Evolutionary conservation across 2,329 filamentous ascomycete species (phyloP).

Genomic region (Epichloe coenophiala): DNA sequence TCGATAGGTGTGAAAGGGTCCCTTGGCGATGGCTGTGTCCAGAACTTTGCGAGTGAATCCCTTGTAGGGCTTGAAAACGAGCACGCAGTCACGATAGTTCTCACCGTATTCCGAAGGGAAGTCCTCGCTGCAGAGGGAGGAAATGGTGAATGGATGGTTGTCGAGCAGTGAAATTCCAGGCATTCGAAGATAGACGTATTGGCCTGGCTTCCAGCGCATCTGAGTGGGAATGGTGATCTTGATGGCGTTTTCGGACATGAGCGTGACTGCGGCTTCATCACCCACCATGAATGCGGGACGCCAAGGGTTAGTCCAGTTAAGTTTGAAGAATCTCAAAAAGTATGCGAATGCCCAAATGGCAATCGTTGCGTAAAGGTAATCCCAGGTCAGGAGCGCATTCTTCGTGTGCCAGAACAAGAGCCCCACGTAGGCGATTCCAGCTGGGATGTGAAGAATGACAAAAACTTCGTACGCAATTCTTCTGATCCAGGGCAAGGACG

Average conservation of each 20-base stretch:
- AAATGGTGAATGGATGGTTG: constrained; percentile 91
- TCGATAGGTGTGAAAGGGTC: constrained; percentile 81
- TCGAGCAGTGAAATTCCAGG: constrained; percentile 81
- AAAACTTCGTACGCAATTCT: constrained; percentile 76
- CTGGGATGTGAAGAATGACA: constrained; percentile 67
- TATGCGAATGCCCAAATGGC: constrained; percentile 70
- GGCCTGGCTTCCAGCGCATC: constrained; percentile 83
- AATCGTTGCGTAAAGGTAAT: constrained; percentile 71
- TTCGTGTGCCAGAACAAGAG: constrained; percentile 93
- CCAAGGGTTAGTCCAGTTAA: constrained; percentile 81
- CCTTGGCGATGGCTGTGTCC: constrained; percentile 71
- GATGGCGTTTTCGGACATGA: constrained; percentile 87
- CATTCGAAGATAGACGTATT: constrained; percentile 91
- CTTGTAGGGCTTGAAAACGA: constrained; percentile 83
- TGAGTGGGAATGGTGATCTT: constrained; percentile 91
- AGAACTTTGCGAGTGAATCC: constrained; percentile 81
- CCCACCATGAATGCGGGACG: constrained; percentile 72
- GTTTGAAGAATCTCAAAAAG: constrained; percentile 60
- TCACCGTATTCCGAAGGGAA: constrained; percentile 88
- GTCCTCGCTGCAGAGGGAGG: constrained; percentile 83
- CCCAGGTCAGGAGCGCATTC: constrained; percentile 83
- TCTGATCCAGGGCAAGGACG: constrained; percentile 68
- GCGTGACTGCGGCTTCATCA: constrained; percentile 78
- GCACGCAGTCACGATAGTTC: constrained; percentile 72
- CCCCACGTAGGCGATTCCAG: constrained; percentile 65